phyloP scores from a whole-genome alignment of 2,329 filamentous ascomycete genomes.

The Sporothrix schenckii region DNA sequence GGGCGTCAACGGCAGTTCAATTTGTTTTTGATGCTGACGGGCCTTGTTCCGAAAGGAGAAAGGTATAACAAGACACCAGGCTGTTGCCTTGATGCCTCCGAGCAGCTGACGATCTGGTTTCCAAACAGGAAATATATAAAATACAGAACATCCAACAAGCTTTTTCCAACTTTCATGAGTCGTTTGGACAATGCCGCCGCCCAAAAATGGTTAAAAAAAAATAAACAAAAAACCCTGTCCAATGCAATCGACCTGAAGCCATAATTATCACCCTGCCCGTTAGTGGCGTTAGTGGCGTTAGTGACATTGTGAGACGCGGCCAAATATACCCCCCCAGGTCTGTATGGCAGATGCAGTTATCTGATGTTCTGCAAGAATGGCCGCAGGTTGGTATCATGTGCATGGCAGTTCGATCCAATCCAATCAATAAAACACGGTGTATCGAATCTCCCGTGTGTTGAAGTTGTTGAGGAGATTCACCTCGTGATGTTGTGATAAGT shows the following conservation, averaged over 20 bases:
- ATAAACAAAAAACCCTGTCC: not conserved
- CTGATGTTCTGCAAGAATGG: no score
- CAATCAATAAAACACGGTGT: no score
- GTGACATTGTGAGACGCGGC: not conserved
- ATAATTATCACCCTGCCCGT: not conserved
- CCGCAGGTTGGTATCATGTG: not conserved
- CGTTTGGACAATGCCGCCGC: not conserved
- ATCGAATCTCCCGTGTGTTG: constrained; percentile 5
- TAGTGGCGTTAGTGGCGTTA: not conserved
- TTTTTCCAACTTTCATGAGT: not conserved
- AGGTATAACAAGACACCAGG: not conserved
- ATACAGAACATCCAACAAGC: not conserved
- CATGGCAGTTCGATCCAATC: not conserved
- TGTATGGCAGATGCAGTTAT: no score
- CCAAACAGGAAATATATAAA: constrained; percentile 6
- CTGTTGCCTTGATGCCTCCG: not conserved
- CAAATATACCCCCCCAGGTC: no score
- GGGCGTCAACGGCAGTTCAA: constrained; percentile 26
- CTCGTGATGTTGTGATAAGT: not conserved
- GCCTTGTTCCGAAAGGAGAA: not conserved
- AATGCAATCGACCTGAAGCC: not conserved
- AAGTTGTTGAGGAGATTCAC: constrained; percentile 3
- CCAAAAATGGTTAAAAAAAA: constrained; percentile 21
- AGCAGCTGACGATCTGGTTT: not conserved
- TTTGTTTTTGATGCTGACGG: constrained; percentile 17